Base-by-base conservation (phyloP, 257 asterid species). In the Ajuga chamaepitys region DNA sequence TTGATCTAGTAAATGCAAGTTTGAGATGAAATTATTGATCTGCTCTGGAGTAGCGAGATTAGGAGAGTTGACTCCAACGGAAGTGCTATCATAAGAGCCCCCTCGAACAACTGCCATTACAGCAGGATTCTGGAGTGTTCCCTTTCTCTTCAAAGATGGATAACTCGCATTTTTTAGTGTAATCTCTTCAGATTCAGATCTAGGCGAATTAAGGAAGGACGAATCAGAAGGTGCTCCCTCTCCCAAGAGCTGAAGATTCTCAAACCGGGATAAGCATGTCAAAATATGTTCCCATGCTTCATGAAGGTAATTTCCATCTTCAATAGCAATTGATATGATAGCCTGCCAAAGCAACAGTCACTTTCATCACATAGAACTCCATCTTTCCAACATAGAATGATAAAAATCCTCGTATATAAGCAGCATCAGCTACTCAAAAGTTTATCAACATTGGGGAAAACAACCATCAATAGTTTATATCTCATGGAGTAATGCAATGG, bases 181-280 rank as follows among this genome's bases (percentile, higher is more conserved):
- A 58, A 63, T 80, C 40, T 92, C 97, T 66, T 87, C 97, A 62
- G 80, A 65, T 64, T 88, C 99, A 47, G 83, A 73, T 66, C 56
- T 79, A 44, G 82, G 56, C n/a, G 95, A 62, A 68, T 74, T 78
- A 62, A 94, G 88, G 75, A 88, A 81, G 45, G 99, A 94, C 46
- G 97, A 89, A 81, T 90, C 99, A 61, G 95, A 79, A 62, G 96
- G 97, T 54, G 95, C 95, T 28, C 99, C 99, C 82, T 94, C 99
- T 64, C 96, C 97, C 78, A 94, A 77, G 73, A 94, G 89, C 82
- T 90, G 99, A 70, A 94, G 82, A 83, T 90, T 95, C 84, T 94
- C 99, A 82, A 90, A 94, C 70, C 99, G 91, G 69, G 99, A 90
- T 74, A 94, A 84, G 75, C 96, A 88, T n/a, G 96, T 94, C 78